Conservation (phyloP, 192 early-diverging fungal species). For the Coemansia sp. region DNA sequence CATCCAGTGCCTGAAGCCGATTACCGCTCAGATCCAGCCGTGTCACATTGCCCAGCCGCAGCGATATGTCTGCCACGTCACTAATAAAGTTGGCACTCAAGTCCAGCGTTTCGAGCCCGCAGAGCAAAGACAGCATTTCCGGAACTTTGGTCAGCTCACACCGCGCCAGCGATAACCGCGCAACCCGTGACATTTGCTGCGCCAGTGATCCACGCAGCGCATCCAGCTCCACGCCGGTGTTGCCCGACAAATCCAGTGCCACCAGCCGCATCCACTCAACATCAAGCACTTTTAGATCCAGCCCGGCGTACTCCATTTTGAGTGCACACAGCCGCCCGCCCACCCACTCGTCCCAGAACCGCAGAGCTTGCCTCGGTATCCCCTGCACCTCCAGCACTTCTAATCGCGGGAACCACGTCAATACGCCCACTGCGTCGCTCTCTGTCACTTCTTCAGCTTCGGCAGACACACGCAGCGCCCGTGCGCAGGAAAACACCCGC, state of each 20-base stretch:
- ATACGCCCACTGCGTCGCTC: constrained; percentile 38
- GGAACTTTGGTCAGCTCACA: constrained; percentile 47
- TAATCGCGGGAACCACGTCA: constrained; percentile 55
- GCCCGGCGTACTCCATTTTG: constrained; percentile 32
- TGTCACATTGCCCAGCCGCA: constrained; percentile 32
- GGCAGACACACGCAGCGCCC: constrained; percentile 43
- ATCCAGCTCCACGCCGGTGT: constrained; percentile 28
- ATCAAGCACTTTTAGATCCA: constrained; percentile 31
- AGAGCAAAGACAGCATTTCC: constrained; percentile 23
- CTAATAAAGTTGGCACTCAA: constrained; percentile 32
- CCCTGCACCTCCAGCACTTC: constrained; percentile 44
- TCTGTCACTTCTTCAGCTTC: constrained; percentile 48
- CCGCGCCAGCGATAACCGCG: constrained; percentile 39
- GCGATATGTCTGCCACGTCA: constrained; percentile 31
- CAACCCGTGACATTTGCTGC: constrained; percentile 17
- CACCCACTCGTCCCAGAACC: constrained; percentile 42
- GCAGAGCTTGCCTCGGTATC: constrained; percentile 39
- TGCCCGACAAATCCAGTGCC: constrained; percentile 41
- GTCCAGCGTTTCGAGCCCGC: constrained; percentile 42
- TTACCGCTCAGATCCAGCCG: constrained; percentile 38
- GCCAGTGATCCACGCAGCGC: constrained; percentile 22
- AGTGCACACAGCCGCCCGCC: constrained; percentile 19
- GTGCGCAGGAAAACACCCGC: constrained; percentile 40
- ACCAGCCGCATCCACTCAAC: constrained; percentile 33
- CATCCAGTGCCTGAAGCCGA: constrained; percentile 19